Base-by-base conservation (phyloP, 1,284 basidiomycete species). In the Naganishia cerealis region DNA sequence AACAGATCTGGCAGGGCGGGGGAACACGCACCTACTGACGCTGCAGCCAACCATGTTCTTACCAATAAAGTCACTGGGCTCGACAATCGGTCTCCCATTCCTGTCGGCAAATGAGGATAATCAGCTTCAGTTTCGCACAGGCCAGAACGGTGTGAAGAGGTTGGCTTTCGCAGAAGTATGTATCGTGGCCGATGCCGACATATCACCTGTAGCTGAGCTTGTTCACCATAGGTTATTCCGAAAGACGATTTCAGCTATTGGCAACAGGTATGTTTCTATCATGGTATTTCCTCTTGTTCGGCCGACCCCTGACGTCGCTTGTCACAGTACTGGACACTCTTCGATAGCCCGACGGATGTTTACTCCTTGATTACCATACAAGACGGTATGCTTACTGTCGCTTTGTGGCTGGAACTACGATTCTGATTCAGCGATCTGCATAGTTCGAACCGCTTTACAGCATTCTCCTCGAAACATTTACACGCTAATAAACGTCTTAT, bases 341-440 rank as follows among this genome's bases (percentile, higher is more conserved):
- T 94, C 78, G 91, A 91, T 81, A 89, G 90, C 8, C 85, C 90
- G 0, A 89, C 90, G 0, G 93, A 95, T 76, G 91, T 93, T 21
- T 91, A 90, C 81, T 89, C 90, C 33, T 85, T 95, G 67, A 88
- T 96, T 72, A 87, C 90, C 7, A 86, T 89, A 0, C 87, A 91
- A 74, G 92, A 94, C 75, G 86, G 92, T 93, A 82, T 71, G 89
- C n/a, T 82, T 33, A 16, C 12, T 36, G 26, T 24, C 18, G 16
- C 15, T 21, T 18, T 29, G 9, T 24, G 15, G 8, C 13, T 58
- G 46, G 3, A 18, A n/a, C n/a, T 18, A 50, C 55, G 24, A 46
- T 15, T 18, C 43, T 40, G 4, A 39, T 24, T 33, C 18, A 15
- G 3, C 36, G n/a, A 21, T 38, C 26, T 42, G n/a, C 6, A 2